These are phyloP conservation scores for Pichia sp. DNA, from an alignment of 1,139 yeast species.

Conservation along the genomic window DNA sequence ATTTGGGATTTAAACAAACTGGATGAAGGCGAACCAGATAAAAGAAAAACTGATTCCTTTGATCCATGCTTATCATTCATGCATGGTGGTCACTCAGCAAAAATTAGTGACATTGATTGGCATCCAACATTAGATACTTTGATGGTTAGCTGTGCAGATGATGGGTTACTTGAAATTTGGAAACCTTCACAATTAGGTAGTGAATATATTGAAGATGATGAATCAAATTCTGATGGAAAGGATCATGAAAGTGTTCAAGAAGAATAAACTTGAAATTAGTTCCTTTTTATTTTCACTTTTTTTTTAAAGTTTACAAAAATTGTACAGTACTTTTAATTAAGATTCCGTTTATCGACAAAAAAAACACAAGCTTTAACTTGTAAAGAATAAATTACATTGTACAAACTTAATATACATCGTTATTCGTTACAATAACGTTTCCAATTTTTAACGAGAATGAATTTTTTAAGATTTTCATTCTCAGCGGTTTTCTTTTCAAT, in stretches of 20 bases:
- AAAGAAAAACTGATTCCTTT: constrained; percentile 31
- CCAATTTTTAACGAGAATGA: constrained; percentile 35
- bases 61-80: constrained; percentile 58
- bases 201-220: constrained; percentile 36
- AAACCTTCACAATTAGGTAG: constrained; percentile 46
- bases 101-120: constrained; percentile 44
- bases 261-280: background rate
- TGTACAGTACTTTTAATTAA: background rate
- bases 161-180: constrained; percentile 48
- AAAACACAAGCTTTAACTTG: too few species aligned
- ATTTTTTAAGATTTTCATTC: constrained; percentile 31
- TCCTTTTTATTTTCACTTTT: background rate
- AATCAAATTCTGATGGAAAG: constrained; percentile 30
- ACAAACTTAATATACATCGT: background rate
- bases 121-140: constrained; percentile 42
- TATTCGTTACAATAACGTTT: constrained; percentile 19
- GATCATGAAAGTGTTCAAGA: constrained; percentile 15
- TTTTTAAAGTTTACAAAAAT: background rate
- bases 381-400: background rate
- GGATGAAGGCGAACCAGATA: constrained; percentile 38
- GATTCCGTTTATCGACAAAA: background rate
- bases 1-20: constrained; percentile 46
- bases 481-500: constrained; percentile 24
- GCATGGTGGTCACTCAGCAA: constrained; percentile 55
- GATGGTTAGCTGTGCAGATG: constrained; percentile 46